phyloP scores from a whole-genome alignment of 306 rosid species.

The Trifolium subterraneum region DNA sequence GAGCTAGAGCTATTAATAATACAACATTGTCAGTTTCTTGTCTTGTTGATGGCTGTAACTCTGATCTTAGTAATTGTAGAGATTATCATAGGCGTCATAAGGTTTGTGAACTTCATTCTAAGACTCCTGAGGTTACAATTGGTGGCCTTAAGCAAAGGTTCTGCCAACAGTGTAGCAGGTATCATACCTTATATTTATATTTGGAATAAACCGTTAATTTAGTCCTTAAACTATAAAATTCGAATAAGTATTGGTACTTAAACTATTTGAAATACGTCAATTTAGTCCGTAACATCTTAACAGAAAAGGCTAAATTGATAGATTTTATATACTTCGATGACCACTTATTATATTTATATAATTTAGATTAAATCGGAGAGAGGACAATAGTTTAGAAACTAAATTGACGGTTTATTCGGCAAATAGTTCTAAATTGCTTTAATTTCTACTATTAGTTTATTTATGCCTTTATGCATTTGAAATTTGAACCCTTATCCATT shows the following conservation, averaged over 20 bases:
- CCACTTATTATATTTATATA: too few species aligned
- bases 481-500: slow-evolving; percentile 15
- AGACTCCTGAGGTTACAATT: slow-evolving; percentile 72
- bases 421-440: slow-evolving; percentile 34
- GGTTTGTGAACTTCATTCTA: slow-evolving; percentile 80
- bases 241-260: too few species aligned
- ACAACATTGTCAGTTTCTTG: slow-evolving; percentile 56
- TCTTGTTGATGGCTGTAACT: slow-evolving; percentile 76
- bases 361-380: too few species aligned
- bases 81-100: slow-evolving; percentile 82
- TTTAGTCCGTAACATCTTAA: too few species aligned
- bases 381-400: too few species aligned
- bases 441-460: slow-evolving; percentile 17
- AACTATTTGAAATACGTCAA: too few species aligned
- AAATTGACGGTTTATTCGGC: neutral
- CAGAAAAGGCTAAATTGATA: neutral
- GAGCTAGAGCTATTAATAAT: slow-evolving; percentile 50
- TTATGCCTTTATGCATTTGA: neutral
- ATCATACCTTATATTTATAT: neutral
- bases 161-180: slow-evolving; percentile 63
- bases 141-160: slow-evolving; percentile 68
- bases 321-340: neutral
- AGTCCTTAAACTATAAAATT: neutral
- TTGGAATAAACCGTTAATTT: too few species aligned
- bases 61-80: slow-evolving; percentile 77